Evolutionary conservation across 2,329 filamentous ascomycete genomes (phyloP).

Genomic region (Ophiosphaerella herpotricha): DNA sequence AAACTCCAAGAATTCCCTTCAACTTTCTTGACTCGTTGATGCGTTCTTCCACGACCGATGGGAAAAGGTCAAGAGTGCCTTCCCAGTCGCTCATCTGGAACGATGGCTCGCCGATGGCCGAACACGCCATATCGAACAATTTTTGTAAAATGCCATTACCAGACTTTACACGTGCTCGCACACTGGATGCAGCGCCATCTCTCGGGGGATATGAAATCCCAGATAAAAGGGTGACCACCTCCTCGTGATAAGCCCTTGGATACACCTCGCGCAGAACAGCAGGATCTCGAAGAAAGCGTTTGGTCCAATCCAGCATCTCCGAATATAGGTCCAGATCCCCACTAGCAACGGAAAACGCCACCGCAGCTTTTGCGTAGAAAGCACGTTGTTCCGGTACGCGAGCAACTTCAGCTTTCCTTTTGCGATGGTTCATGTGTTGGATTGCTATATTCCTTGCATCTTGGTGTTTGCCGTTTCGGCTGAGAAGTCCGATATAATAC

Average conservation of each 20-base stretch:
- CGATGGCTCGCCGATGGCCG: constrained; percentile 39
- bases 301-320: constrained; percentile 43
- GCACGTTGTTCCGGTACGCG: constrained; percentile 37
- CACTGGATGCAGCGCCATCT: background rate
- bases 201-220: constrained; percentile 11
- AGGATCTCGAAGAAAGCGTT: constrained; percentile 45
- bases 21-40: constrained; percentile 12
- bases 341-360: constrained; percentile 39
- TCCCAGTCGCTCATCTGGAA: constrained; percentile 35
- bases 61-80: constrained; percentile 27
- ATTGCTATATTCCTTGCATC: background rate
- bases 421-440: background rate
- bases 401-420: constrained; percentile 15
- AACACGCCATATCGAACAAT: constrained; percentile 36
- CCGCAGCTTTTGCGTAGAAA: constrained; percentile 30
- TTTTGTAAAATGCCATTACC: constrained; percentile 34
- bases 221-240: constrained; percentile 16
- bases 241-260: background rate
- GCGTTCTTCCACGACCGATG: constrained; percentile 15
- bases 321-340: constrained; percentile 36
- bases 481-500: background rate
- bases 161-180: constrained; percentile 23
- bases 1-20: constrained; percentile 9
- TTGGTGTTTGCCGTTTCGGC: background rate
- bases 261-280: constrained; percentile 6